Conservation (phyloP, 179 eudicot genomes). For the Camellia oleifera region DNA sequence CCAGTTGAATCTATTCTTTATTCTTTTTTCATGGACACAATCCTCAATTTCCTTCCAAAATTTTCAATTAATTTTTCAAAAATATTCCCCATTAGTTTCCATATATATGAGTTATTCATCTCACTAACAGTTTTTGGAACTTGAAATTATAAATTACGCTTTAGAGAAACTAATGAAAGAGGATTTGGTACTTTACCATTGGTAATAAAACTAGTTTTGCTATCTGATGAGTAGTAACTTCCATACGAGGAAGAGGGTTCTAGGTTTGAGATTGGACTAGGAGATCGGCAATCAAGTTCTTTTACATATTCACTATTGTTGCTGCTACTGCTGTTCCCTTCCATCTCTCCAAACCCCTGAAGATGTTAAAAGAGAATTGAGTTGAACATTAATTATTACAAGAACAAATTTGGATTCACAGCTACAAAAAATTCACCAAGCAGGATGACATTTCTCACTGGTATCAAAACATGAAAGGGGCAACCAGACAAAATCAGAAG, state of each 20-base stretch:
- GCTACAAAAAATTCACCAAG: neutral
- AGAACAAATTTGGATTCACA: neutral
- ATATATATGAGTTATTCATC: neutral
- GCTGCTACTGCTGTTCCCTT: conserved; percentile 30
- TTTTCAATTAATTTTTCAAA: neutral
- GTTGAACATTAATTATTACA: neutral
- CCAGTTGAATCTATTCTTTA: neutral
- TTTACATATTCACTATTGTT: conserved; percentile 29
- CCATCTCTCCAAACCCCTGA: conserved; percentile 50
- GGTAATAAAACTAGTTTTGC: conserved; percentile 32
- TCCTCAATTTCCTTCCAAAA: neutral
- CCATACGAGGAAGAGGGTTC: conserved; percentile 59
- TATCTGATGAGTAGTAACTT: conserved; percentile 56
- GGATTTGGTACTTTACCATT: conserved; percentile 38
- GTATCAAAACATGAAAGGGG: neutral
- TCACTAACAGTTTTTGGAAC: neutral
- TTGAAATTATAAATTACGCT: neutral
- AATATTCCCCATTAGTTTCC: neutral
- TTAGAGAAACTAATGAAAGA: conserved; percentile 5
- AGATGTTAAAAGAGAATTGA: conserved; percentile 15
- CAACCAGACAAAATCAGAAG: neutral
- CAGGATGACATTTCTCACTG: neutral
- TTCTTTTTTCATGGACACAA: neutral
- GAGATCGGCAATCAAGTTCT: conserved; percentile 30
- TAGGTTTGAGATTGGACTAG: conserved; percentile 33